Conservation (phyloP, 2,329 filamentous ascomycete genomes). For the Neodidymelliopsis sp. region DNA sequence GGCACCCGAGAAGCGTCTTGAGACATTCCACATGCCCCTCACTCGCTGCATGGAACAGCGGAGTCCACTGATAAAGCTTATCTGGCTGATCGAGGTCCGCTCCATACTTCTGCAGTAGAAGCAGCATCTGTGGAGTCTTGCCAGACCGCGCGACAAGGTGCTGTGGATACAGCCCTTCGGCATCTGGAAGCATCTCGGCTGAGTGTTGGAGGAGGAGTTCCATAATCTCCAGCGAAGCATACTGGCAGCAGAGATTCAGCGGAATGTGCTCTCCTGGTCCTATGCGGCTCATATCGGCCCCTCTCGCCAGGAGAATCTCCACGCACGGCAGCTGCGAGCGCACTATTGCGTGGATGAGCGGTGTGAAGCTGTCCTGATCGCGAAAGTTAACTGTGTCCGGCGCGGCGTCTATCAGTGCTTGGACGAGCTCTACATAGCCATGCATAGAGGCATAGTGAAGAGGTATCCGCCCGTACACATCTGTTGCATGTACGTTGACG, state of each 20-base stretch:
- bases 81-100: constrained; percentile 92
- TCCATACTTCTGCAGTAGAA: constrained; percentile 83
- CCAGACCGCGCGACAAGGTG: constrained; percentile 93
- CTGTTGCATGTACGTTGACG: constrained; percentile 80
- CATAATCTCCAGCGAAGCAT: constrained; percentile 85
- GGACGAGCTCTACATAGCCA: constrained; percentile 83
- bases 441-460: constrained; percentile 97
- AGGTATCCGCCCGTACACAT: constrained; percentile 93
- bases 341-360: constrained; percentile 92
- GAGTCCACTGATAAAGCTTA: constrained; percentile 97
- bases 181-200: constrained; percentile 87
- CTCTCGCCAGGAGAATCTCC: constrained; percentile 75
- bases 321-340: constrained; percentile 84
- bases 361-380: constrained; percentile 97
- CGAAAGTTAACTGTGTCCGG: constrained; percentile 82
- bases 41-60: constrained; percentile 92
- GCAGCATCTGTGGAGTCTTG: constrained; percentile 77
- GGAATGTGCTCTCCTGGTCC: constrained; percentile 93
- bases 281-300: constrained; percentile 84
- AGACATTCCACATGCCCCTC: constrained; percentile 93
- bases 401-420: constrained; percentile 73
- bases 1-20: constrained; percentile 78
- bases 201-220: constrained; percentile 82
- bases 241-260: constrained; percentile 92
- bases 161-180: constrained; percentile 95